phyloP scores from a whole-genome alignment of 768 basidiomycete genomes.

The Imleria badia region DNA sequence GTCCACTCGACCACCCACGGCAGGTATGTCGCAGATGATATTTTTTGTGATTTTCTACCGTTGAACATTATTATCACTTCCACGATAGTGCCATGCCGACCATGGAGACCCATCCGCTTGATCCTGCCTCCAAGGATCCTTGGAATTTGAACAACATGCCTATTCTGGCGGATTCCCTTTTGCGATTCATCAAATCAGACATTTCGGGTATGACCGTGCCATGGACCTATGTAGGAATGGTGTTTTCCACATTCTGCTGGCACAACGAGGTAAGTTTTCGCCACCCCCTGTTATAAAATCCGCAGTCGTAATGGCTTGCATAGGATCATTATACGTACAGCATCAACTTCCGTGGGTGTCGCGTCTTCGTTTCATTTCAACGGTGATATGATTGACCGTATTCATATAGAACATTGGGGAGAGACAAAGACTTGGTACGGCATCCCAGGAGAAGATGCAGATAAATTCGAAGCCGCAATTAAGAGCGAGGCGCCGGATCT shows the following conservation, averaged over 20 bases:
- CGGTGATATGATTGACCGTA: slow-evolving; percentile 26
- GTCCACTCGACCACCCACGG: slow-evolving; percentile 97
- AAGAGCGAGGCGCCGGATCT: slow-evolving; percentile 94
- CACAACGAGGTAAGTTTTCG: slow-evolving; percentile 80
- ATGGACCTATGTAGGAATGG: slow-evolving; percentile 99
- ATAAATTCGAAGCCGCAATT: slow-evolving; percentile 95
- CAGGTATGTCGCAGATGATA: slow-evolving; percentile 57
- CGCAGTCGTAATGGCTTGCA: slow-evolving; percentile 22
- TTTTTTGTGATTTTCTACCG: slow-evolving; percentile 25
- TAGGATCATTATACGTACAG: slow-evolving; percentile 98
- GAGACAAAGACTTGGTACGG: slow-evolving; percentile 99
- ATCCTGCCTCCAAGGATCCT: slow-evolving; percentile 84
- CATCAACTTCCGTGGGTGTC: slow-evolving; percentile 81
- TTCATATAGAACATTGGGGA: slow-evolving; percentile 88
- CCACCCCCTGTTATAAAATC: slow-evolving; percentile 15
- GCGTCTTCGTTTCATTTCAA: slow-evolving; percentile 17
- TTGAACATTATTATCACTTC: slow-evolving; percentile 20
- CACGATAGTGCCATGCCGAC: slow-evolving; percentile 85
- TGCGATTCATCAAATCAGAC: slow-evolving; percentile 97
- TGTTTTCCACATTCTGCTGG: slow-evolving; percentile 99
- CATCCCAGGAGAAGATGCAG: slow-evolving; percentile 92
- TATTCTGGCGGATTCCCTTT: slow-evolving; percentile 86
- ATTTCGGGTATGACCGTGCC: slow-evolving; percentile 99
- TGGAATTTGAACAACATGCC: slow-evolving; percentile 99
- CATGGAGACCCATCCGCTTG: slow-evolving; percentile 86